Base-by-base conservation (phyloP, 2,329 filamentous ascomycete genomes). In the Xylariaceae sp. region DNA sequence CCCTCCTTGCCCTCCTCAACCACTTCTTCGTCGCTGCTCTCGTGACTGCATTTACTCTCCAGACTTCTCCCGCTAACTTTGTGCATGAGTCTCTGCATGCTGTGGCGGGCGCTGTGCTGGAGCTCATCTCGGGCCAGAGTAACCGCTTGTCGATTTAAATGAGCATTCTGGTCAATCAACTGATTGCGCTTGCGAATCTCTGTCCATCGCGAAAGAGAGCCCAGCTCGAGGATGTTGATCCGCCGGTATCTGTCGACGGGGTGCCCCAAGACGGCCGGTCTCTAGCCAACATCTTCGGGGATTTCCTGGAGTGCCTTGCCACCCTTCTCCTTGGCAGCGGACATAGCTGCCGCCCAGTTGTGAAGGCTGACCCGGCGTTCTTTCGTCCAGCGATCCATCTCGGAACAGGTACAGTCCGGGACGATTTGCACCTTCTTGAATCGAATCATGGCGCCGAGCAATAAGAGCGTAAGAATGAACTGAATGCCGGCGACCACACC, bases 191-290 rank as follows among this genome's bases (percentile, higher is more conserved):
- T 77, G 57, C 81, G 75, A 57, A 91, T 89, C 69, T 90, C 87
- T 29, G 81, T 86, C 84, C 86, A 91, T 41, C 88, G 75, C 49
- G 80, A 86, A 75, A 86, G 74, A 37, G 74, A 72, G 0, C 88
- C 87, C 55, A 88, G 71, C 68, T 91, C 88, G 12, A 91, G 73
- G 29, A 89, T 68, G 66, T 82, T 89, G 77, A 91, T 83, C 57
- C 84, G 78, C 48, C 88, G 78, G 64, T 80, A 81, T 68, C 83
- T 85, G 46, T 85, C 81, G 44, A 80, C 82, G 9, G 87, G 86
- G 65, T 88, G 86, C 9, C 87, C 87, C 65, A 89, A 81, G 60
- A 90, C 80, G 31, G 85, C 76, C 1, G 87, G 84, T 55, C 81
- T 81, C 86, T 85, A 90, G 46, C 64, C 66, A n/a, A 85, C 79